phyloP scores from a whole-genome alignment of 1,284 basidiomycete species.

The Cryptococcus sp. region DNA sequence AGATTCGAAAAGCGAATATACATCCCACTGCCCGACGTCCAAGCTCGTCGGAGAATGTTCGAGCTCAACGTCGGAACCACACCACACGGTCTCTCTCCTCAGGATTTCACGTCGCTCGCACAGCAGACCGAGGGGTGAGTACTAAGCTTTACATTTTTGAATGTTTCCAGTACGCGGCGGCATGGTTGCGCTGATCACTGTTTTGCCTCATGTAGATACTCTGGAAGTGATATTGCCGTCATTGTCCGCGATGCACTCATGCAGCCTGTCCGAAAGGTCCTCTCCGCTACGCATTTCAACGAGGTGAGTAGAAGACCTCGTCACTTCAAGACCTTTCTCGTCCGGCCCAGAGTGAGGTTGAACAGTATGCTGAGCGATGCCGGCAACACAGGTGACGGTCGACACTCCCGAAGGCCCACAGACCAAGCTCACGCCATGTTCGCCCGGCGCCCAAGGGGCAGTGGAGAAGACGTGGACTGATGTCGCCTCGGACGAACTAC shows the following conservation, averaged over 20 bases:
- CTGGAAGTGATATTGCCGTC: conserved; percentile 93
- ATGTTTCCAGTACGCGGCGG: not conserved
- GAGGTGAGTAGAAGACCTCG: conserved; percentile 48
- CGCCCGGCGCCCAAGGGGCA: conserved; percentile 84
- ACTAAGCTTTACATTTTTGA: not conserved
- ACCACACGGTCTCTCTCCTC: conserved; percentile 75
- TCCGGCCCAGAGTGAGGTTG: not conserved
- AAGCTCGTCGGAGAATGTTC: conserved; percentile 94
- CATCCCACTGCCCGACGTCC: conserved; percentile 91
- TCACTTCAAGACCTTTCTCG: not conserved
- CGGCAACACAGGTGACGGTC: conserved; percentile 45
- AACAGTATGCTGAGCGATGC: not conserved
- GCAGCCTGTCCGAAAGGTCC: conserved; percentile 97
- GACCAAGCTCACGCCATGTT: conserved; percentile 84
- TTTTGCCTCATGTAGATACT: conserved; percentile 62
- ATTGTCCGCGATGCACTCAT: conserved; percentile 96
- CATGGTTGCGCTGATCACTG: not conserved
- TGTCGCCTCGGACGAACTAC: conserved; percentile 82
- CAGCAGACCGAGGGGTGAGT: conserved; percentile 80
- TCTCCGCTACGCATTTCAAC: conserved; percentile 95
- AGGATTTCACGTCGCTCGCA: conserved; percentile 82
- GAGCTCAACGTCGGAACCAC: conserved; percentile 94
- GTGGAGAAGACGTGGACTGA: conserved; percentile 93
- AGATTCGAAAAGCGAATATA: conserved; percentile 98
- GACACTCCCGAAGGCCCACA: conserved; percentile 55